phyloP scores from a whole-genome alignment of 225 moss, liverwort and hornwort genomes.

The Neckera pumila region DNA sequence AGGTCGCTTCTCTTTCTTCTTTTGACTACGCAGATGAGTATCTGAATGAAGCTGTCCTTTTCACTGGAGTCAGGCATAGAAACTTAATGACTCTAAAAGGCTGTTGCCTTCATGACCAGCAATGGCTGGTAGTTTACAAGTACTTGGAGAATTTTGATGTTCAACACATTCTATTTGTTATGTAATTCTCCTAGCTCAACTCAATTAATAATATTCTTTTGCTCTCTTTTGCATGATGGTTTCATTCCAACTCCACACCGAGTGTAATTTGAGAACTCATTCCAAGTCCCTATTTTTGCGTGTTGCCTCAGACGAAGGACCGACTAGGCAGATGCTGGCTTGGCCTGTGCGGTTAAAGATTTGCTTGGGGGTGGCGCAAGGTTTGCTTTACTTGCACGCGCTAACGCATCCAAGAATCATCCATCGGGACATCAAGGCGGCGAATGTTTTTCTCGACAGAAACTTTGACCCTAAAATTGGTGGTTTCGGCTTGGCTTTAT shows the following conservation, averaged over 20 bases:
- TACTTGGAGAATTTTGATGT: background rate
- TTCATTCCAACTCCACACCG: background rate
- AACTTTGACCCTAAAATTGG: background rate
- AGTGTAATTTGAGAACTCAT: background rate
- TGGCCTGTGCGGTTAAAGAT: background rate
- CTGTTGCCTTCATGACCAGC: background rate
- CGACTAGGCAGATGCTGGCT: background rate
- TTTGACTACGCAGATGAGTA: background rate
- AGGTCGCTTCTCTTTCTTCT: rapidly evolving
- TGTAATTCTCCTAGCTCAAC: background rate
- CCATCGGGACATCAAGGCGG: background rate
- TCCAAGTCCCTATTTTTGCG: rapidly evolving
- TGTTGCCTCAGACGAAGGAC: background rate
- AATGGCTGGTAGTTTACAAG: background rate
- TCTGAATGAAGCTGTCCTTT: background rate
- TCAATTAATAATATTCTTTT: background rate
- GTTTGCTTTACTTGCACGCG: background rate
- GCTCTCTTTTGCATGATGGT: background rate
- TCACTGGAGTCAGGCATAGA: background rate
- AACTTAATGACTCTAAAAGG: background rate
- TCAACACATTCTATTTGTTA: background rate
- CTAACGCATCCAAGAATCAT: background rate
- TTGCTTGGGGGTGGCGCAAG: background rate
- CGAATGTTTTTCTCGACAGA: background rate
- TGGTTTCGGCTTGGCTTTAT: background rate